A percentile compares a stretch with the other conserved stretches of the same genome.
Evolutionary conservation across 352 stramenopile species (phyloP).

Genomic region (Phytophthora palmivora): DNA sequence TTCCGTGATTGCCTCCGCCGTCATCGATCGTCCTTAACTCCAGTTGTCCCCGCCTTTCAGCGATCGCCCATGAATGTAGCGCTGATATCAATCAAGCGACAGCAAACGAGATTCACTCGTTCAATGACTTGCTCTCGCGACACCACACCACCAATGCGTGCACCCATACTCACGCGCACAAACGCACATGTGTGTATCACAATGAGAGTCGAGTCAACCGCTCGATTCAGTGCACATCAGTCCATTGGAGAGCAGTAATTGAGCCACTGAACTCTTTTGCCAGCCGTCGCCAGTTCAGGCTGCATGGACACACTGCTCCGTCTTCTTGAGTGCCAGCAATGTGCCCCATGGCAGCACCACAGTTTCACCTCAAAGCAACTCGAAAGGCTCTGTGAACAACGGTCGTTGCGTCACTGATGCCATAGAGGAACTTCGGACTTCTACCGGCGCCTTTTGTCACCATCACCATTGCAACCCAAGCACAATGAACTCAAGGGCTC

Average conservation of each 20-base stretch:
- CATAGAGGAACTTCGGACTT: neutral
- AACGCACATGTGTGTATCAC: conserved; percentile 5
- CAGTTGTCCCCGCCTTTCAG: conserved; percentile 8
- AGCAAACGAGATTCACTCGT: neutral
- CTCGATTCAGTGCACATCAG: neutral
- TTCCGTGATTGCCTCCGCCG: conserved; percentile 13
- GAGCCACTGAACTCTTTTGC: conserved; percentile 22
- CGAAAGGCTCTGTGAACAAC: neutral
- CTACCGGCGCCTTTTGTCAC: neutral
- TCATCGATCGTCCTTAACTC: neutral
- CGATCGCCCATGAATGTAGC: conserved; percentile 6
- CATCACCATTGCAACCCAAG: neutral
- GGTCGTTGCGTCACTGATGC: neutral
- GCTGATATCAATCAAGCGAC: conserved; percentile 30
- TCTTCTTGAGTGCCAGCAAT: neutral
- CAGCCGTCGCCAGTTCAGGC: conserved; percentile 24
- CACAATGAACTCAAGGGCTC: neutral
- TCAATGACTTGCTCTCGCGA: conserved; percentile 8
- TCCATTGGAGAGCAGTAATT: conserved; percentile 22
- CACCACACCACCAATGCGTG: neutral
- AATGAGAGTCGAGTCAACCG: conserved; percentile 1
- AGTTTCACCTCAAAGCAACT: neutral
- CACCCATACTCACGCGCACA: conserved; percentile 17
- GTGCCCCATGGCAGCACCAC: neutral
- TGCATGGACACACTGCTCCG: conserved; percentile 1